Evolutionary conservation across 495 filamentous ascomycete species (phyloP).

Genomic region (Podospora pseudoanserina): DNA sequence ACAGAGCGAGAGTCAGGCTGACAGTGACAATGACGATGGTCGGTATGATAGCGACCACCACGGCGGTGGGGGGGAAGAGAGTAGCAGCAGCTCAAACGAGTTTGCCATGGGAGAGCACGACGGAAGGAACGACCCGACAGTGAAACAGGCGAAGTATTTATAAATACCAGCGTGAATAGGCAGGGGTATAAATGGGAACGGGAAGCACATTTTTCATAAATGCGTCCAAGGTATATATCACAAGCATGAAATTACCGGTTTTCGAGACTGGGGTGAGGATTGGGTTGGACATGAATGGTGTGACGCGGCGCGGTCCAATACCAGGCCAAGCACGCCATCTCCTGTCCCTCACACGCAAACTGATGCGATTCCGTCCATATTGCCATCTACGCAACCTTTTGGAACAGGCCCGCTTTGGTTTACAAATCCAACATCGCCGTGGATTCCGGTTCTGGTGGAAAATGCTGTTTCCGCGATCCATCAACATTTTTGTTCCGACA

Average conservation of each 20-base stretch:
- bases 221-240: background rate
- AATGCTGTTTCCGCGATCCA: background rate
- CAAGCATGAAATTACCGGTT: background rate
- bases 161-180: background rate
- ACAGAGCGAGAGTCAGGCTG: background rate
- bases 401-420: background rate
- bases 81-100: conserved; percentile 2
- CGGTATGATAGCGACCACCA: background rate
- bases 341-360: conserved; percentile 3
- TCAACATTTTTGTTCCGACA: background rate
- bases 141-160: background rate
- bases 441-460: background rate
- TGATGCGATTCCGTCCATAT: conserved; percentile 4
- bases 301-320: conserved; percentile 4
- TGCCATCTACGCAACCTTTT: no score
- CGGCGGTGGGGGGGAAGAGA: background rate
- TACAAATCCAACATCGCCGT: background rate
- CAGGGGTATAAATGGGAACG: background rate
- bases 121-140: background rate
- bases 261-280: background rate
- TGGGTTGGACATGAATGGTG: background rate
- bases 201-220: background rate
- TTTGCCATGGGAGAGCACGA: background rate
- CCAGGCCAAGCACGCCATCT: conserved; percentile 6
- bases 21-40: background rate